Conservation (phyloP, 2,329 filamentous ascomycete species). For the Monilinia vaccinii-corymbosi region DNA sequence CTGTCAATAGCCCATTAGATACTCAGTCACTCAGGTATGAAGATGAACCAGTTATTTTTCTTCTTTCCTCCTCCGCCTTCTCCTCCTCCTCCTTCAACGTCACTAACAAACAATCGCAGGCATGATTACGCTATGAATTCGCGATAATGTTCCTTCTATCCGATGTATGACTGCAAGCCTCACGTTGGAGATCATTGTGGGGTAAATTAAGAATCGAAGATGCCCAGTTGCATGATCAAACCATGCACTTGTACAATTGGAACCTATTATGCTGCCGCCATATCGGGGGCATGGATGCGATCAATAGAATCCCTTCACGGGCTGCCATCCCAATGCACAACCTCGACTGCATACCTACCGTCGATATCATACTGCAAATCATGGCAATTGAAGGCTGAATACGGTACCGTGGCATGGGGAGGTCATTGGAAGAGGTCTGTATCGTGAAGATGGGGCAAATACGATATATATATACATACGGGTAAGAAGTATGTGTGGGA, state of each 20-base stretch:
- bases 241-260: background rate
- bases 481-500: background rate
- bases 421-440: background rate
- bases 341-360: background rate
- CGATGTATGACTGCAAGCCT: constrained; percentile 2
- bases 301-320: background rate
- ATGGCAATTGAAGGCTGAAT: background rate
- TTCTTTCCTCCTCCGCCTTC: constrained; percentile 1
- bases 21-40: constrained; percentile 6
- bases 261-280: background rate
- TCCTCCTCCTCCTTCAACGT: constrained; percentile 10
- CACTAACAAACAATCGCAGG: constrained; percentile 20
- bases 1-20: constrained; percentile 23
- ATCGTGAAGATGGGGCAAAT: background rate
- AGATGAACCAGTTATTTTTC: constrained; percentile 12
- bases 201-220: background rate
- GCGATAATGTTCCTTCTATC: constrained; percentile 3
- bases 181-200: constrained; percentile 6
- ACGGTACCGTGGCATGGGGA: background rate
- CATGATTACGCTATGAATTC: background rate
- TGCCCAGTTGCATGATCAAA: background rate
- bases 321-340: background rate
- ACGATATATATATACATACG: background rate
- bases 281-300: background rate
- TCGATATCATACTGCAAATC: background rate